phyloP scores from a whole-genome alignment of 371 early-diverging fungal genomes.

The Rhizopus sp. region DNA sequence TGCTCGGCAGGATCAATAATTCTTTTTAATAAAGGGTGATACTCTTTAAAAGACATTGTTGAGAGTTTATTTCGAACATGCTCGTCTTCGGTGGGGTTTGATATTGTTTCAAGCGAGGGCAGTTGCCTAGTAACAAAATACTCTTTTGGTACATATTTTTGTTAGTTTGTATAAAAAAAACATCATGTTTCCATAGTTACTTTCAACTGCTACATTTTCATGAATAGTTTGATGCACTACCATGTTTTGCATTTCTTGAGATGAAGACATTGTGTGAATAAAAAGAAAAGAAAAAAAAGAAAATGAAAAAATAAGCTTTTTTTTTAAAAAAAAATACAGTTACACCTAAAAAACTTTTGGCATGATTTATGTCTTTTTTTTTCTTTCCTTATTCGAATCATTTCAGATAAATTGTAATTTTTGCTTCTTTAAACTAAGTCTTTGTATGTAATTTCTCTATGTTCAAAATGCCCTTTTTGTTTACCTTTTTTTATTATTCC shows the following conservation, averaged over 20 bases:
- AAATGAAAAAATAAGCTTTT: neutral
- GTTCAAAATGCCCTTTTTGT: too few species aligned
- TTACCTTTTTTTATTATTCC: too few species aligned
- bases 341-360: too few species aligned
- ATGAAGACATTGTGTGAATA: neutral
- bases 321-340: too few species aligned
- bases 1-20: slow-evolving; percentile 1
- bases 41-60: neutral
- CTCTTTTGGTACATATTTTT: neutral
- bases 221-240: neutral
- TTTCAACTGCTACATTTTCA: neutral
- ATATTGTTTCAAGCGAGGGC: slow-evolving; percentile 4
- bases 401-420: too few species aligned
- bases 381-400: too few species aligned
- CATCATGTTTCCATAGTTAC: neutral
- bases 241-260: neutral
- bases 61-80: slow-evolving; percentile 1
- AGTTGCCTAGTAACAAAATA: slow-evolving; percentile 3
- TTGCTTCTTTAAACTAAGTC: too few species aligned
- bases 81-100: neutral
- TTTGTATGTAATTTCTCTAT: neutral
- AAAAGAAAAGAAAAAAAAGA: neutral
- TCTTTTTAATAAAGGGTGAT: neutral
- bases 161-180: neutral
- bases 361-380: too few species aligned